Percentiles rank a stretch among this genome's conserved stretches.
phyloP scores from a whole-genome alignment of 2,329 filamentous ascomycete species.

The Simplicillium aogashimaense region DNA sequence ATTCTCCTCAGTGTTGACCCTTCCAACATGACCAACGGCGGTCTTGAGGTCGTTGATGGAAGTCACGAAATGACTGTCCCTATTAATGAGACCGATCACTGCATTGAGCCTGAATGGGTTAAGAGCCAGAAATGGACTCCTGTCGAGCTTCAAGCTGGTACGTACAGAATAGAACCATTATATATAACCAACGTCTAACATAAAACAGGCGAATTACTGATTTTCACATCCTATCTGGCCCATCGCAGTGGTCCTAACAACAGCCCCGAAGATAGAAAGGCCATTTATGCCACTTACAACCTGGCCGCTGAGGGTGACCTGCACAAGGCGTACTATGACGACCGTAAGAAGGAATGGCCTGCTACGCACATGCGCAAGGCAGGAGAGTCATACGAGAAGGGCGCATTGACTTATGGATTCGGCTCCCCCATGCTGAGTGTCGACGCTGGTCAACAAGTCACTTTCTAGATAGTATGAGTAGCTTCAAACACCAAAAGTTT shows the following conservation, averaged over 20 bases:
- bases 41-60: constrained; percentile 8
- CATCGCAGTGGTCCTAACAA: constrained; percentile 10
- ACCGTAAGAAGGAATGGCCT: constrained; percentile 10
- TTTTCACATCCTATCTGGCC: constrained; percentile 11
- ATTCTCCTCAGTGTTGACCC: constrained; percentile 10
- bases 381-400: constrained; percentile 7
- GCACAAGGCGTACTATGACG: constrained; percentile 10
- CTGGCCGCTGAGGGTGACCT: constrained; percentile 9
- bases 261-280: constrained; percentile 8
- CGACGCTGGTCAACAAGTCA: constrained; percentile 9
- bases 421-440: constrained; percentile 12
- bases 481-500: no score
- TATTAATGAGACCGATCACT: constrained; percentile 8
- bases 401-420: constrained; percentile 8
- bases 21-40: constrained; percentile 9
- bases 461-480: constrained; percentile 5
- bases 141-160: constrained; percentile 10
- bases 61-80: constrained; percentile 10
- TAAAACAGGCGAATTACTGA: constrained; percentile 8
- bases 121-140: constrained; percentile 7
- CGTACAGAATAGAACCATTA: no score
- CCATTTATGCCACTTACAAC: constrained; percentile 12
- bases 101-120: constrained; percentile 9
- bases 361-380: constrained; percentile 11
- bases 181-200: no score